A percentile compares a stretch with the other conserved stretches of the same genome.
These are phyloP conservation scores for Camellia lanceoleosa DNA, from an alignment of 148 eudicot species.

Conservation along the genomic window DNA sequence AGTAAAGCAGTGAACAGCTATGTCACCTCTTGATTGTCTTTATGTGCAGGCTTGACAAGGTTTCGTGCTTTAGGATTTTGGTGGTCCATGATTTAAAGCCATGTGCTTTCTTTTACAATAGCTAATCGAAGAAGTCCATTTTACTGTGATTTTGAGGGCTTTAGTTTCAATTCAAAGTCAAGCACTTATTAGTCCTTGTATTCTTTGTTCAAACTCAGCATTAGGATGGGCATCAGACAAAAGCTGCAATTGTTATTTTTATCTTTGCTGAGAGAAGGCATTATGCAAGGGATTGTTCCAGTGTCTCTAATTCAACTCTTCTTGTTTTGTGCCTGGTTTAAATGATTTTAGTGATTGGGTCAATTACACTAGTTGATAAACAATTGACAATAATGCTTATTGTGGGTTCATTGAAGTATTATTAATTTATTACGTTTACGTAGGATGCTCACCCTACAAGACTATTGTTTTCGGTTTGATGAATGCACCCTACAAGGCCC, in stretches of 20 bases:
- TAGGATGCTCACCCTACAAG: background rate
- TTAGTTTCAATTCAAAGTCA: slow-evolving; percentile 5
- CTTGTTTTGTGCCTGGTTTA: background rate
- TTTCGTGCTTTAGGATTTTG: background rate
- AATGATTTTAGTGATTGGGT: background rate
- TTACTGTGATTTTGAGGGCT: background rate
- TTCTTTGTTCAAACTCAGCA: background rate
- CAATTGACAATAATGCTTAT: background rate
- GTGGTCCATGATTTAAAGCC: background rate
- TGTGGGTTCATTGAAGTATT: background rate
- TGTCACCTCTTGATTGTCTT: slow-evolving; percentile 1
- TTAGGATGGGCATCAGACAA: background rate
- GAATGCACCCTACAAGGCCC: too few relatives aligned
- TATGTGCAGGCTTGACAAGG: background rate
- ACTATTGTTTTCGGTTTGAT: too few relatives aligned
- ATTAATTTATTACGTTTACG: too few relatives aligned
- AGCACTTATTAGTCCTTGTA: background rate
- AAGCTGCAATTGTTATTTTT: background rate
- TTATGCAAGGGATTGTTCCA: background rate
- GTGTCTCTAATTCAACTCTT: background rate
- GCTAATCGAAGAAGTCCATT: background rate
- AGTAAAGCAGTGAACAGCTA: background rate
- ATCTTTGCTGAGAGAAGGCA: background rate
- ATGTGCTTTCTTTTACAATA: background rate
- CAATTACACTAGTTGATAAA: background rate